Percentiles rank a stretch among this genome's conserved stretches.
These are phyloP conservation scores for Claviceps spartinae DNA, from an alignment of 2,329 filamentous ascomycete genomes.

Conservation along the genomic window DNA sequence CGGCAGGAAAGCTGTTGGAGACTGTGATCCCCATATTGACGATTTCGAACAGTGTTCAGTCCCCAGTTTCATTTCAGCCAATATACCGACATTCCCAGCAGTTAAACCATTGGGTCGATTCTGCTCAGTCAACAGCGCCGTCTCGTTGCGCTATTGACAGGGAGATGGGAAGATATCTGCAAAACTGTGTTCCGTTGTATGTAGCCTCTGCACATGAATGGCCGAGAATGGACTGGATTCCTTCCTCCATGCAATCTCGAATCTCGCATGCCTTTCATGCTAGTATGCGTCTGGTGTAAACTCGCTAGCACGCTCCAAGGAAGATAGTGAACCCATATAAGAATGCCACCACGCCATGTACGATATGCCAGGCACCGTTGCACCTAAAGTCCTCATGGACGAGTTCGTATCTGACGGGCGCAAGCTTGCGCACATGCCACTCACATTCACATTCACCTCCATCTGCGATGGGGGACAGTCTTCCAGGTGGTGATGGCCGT, in stretches of 20 bases:
- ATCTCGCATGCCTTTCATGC: neutral
- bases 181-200: neutral
- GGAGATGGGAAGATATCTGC: neutral
- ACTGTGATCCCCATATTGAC: neutral
- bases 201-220: neutral
- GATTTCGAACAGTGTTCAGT: too few relatives aligned
- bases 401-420: neutral
- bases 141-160: too few relatives aligned
- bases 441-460: neutral
- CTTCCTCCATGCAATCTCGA: neutral
- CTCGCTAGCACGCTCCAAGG: neutral
- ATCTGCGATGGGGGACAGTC: neutral
- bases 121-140: too few relatives aligned
- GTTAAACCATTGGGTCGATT: too few relatives aligned
- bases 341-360: constrained; percentile 6
- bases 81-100: too few relatives aligned
- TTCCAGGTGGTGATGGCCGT: neutral
- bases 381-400: neutral
- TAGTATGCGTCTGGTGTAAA: neutral
- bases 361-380: neutral
- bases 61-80: too few relatives aligned
- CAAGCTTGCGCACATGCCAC: neutral
- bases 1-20: neutral
- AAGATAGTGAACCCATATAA: neutral
- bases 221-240: neutral